phyloP scores from a whole-genome alignment of 768 basidiomycete species.

The Rhizopogon rudus region DNA sequence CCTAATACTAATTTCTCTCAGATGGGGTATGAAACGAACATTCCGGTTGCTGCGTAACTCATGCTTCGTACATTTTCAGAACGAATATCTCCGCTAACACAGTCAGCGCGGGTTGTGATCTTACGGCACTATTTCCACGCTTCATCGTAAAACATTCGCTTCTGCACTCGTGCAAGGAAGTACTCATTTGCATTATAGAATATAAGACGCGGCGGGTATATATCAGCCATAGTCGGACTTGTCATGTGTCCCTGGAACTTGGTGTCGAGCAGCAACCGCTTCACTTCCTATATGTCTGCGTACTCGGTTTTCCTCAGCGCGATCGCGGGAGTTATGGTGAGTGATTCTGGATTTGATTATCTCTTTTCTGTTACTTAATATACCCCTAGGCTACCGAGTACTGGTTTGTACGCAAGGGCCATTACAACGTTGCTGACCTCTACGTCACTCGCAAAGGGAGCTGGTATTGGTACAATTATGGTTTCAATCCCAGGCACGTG shows the following conservation, averaged over 20 bases:
- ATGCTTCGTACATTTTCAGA: background rate
- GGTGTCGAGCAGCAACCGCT: conserved; percentile 60
- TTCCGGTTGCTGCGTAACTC: conserved; percentile 11
- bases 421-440: conserved; percentile 60
- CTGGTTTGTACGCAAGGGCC: conserved; percentile 60
- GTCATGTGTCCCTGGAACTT: conserved; percentile 71
- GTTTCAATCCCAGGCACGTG: conserved; percentile 58
- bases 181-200: conserved; percentile 34
- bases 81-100: conserved; percentile 77
- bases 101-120: conserved; percentile 71
- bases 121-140: conserved; percentile 67
- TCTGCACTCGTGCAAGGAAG: background rate
- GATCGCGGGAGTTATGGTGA: conserved; percentile 72
- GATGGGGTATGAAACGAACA: background rate
- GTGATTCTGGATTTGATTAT: no score
- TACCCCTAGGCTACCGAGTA: conserved; percentile 61
- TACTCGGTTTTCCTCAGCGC: conserved; percentile 76
- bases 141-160: conserved; percentile 44
- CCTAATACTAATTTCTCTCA: background rate
- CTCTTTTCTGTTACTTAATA: background rate
- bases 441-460: conserved; percentile 51
- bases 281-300: conserved; percentile 72
- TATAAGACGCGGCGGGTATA: conserved; percentile 74
- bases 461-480: conserved; percentile 68
- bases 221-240: conserved; percentile 67